Percentiles rank a stretch among this genome's conserved stretches.
phyloP scores from a whole-genome alignment of 139 green algal species.

The Coccomyxa sp. region DNA sequence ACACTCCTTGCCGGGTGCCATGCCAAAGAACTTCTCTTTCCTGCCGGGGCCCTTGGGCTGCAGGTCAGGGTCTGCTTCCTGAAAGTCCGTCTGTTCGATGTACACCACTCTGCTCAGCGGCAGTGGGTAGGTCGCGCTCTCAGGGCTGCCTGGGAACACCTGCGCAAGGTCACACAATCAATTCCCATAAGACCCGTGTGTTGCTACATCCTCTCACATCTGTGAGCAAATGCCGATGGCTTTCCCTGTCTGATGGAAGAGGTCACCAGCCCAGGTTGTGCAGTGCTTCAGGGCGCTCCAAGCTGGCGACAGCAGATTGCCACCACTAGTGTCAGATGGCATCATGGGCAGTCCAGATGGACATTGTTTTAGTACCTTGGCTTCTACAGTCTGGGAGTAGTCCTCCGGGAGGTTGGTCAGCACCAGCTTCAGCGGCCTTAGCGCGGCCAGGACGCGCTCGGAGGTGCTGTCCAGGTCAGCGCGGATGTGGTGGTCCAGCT shows the following conservation, averaged over 20 bases:
- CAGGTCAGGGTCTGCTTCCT: conserved; percentile 73
- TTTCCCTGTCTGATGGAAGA: too few species aligned
- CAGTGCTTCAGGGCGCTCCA: too few species aligned
- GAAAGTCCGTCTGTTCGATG: conserved; percentile 94
- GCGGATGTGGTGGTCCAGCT: conserved; percentile 88
- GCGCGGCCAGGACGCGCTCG: conserved; percentile 79
- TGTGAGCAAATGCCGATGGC: too few species aligned
- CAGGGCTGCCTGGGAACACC: conserved; percentile 56
- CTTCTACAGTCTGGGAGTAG: conserved; percentile 63
- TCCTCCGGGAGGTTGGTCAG: conserved; percentile 77
- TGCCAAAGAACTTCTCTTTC: conserved; percentile 94
- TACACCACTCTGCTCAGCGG: conserved; percentile 86
- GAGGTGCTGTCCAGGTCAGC: conserved; percentile 45
- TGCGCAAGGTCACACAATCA: too few species aligned
- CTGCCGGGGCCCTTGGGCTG: too few species aligned
- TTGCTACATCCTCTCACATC: too few species aligned
- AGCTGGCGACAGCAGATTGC: too few species aligned
- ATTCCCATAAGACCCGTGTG: too few species aligned
- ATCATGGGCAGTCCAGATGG: too few species aligned
- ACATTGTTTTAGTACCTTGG: too few species aligned
- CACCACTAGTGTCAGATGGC: background rate
- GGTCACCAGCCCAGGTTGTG: too few species aligned
- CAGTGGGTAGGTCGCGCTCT: conserved; percentile 57
- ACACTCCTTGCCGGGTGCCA: conserved; percentile 89
- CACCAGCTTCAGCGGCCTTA: conserved; percentile 80